phyloP scores from a whole-genome alignment of 1,139 yeast genomes.

The Scheffersomyces illinoinensis region DNA sequence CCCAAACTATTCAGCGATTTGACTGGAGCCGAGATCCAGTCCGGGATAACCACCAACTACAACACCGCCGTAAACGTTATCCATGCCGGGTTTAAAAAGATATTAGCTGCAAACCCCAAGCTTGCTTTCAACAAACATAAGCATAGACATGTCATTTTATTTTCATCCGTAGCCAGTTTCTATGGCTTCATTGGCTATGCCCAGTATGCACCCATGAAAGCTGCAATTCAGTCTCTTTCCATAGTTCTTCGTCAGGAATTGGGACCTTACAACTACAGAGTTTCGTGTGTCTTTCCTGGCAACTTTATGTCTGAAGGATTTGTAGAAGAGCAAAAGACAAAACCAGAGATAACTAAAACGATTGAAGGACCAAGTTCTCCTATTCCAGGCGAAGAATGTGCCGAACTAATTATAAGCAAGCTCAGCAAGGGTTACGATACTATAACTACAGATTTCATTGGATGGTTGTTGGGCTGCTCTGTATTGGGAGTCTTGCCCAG shows the following conservation, averaged over 20 bases:
- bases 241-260: conserved; percentile 83
- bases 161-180: conserved; percentile 80
- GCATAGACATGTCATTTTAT: conserved; percentile 64
- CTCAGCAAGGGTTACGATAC: conserved; percentile 70
- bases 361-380: conserved; percentile 87
- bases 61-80: conserved; percentile 69
- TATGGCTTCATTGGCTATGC: conserved; percentile 90
- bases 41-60: conserved; percentile 71
- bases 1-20: conserved; percentile 80
- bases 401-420: conserved; percentile 55
- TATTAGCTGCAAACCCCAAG: conserved; percentile 11
- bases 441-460: conserved; percentile 79
- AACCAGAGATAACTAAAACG: conserved; percentile 77
- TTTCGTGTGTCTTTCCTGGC: conserved; percentile 76
- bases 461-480: conserved; percentile 75
- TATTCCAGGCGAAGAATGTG: conserved; percentile 67
- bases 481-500: conserved; percentile 74
- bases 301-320: conserved; percentile 89
- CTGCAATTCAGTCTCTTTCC: conserved; percentile 75
- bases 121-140: conserved; percentile 15
- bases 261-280: conserved; percentile 60
- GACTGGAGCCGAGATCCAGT: conserved; percentile 54
- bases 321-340: conserved; percentile 75
- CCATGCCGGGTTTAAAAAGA: conserved; percentile 58
- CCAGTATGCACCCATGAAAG: conserved; percentile 87